These are phyloP conservation scores for Actinidia arguta DNA, from an alignment of 179 eudicot species.

Conservation along the genomic window DNA sequence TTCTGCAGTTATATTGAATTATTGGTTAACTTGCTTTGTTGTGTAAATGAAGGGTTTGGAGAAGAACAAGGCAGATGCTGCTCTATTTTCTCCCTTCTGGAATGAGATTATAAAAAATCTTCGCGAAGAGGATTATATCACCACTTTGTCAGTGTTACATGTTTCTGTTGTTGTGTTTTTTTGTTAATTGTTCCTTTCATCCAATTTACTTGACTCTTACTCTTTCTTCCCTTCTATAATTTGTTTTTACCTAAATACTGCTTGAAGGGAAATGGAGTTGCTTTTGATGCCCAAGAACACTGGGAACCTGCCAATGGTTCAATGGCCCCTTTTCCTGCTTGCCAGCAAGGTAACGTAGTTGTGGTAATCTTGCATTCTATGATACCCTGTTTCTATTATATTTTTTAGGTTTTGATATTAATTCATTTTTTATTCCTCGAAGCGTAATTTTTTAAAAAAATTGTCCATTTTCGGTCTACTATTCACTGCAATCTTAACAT, in stretches of 20 bases:
- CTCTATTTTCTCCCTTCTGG: constrained; percentile 96
- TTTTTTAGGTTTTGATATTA: neutral
- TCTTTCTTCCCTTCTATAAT: neutral
- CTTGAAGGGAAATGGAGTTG: constrained; percentile 87
- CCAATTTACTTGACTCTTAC: constrained; percentile 16
- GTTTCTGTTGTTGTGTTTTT: constrained; percentile 9
- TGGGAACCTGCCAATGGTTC: constrained; percentile 83
- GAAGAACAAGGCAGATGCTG: constrained; percentile 80
- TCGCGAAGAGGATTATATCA: constrained; percentile 93
- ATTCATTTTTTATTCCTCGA: neutral
- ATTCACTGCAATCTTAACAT: neutral
- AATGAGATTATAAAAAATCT: constrained; percentile 90
- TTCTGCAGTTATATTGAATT: neutral
- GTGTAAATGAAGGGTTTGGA: constrained; percentile 58
- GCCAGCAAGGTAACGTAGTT: constrained; percentile 82
- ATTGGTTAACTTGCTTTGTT: constrained; percentile 17
- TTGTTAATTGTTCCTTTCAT: constrained; percentile 9
- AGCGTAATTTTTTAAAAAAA: neutral
- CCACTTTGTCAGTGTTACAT: constrained; percentile 59
- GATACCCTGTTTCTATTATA: neutral
- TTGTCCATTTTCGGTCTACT: neutral
- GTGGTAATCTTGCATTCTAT: neutral
- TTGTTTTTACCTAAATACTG: neutral
- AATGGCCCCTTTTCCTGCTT: constrained; percentile 99
- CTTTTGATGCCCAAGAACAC: constrained; percentile 91